A percentile compares a stretch with the other conserved stretches of the same genome.
These are phyloP conservation scores for Veloboletus limbatus DNA, from an alignment of 1,284 basidiomycete genomes.

Conservation along the genomic window DNA sequence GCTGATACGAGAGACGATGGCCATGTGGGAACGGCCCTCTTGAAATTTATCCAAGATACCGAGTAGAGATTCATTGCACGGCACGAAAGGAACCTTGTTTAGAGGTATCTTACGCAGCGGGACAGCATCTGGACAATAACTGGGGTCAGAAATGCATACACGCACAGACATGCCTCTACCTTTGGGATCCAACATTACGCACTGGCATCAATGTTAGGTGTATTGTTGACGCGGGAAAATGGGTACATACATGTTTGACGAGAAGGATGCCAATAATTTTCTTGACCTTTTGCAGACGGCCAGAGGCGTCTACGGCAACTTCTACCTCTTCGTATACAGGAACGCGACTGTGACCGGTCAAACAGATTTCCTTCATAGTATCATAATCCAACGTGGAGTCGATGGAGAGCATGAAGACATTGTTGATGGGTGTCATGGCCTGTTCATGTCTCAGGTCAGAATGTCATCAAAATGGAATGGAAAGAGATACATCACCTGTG, in stretches of 20 bases:
- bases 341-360: conserved; percentile 51
- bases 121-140: conserved; percentile 54
- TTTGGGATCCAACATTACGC: conserved; percentile 86
- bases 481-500: conserved; percentile 38
- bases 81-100: conserved; percentile 84
- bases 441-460: conserved; percentile 3
- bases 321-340: conserved; percentile 46
- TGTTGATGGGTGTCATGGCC: conserved; percentile 34
- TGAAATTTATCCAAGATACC: conserved; percentile 90
- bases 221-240: background rate
- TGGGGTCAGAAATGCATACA: conserved; percentile 1
- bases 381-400: conserved; percentile 52
- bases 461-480: background rate
- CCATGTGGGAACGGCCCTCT: conserved; percentile 89
- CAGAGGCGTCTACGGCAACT: conserved; percentile 29
- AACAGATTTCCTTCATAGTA: conserved; percentile 47
- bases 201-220: conserved; percentile 38
- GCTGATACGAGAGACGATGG: conserved; percentile 75
- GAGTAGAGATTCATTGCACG: conserved; percentile 82
- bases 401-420: conserved; percentile 54
- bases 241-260: conserved; percentile 41
- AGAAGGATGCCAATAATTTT: conserved; percentile 54
- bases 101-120: conserved; percentile 77
- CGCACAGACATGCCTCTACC: conserved; percentile 39
- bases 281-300: conserved; percentile 36